Evolutionary conservation across 257 asterid genomes (phyloP), one percentile per base, ranked within the genome.

Genomic region (Nicotiana sylvestris): DNA sequence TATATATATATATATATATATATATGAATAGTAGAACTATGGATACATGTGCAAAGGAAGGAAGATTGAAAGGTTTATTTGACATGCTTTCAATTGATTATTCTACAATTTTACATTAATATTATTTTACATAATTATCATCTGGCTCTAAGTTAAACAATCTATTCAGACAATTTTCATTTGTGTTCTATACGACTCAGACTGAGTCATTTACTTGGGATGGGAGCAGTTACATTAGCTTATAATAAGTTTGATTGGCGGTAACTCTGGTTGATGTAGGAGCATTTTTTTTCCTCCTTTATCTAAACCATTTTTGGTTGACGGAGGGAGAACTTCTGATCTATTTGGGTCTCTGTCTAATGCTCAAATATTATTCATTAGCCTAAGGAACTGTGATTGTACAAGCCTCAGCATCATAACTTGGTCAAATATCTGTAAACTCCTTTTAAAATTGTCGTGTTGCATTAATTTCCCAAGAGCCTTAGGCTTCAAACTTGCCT

Each of bases 11-110:
- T 13, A 13, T 49, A 46, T 49, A 35, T 51, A 13, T 51, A 35
- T 3, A 51, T 49, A 2, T 15, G 46, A 51, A 15, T 0, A 15
- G 4, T 27, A 76, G 80, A 76, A 3, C 10, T 51, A 6, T 16
- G 65, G 60, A 27, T 35, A 51, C 29, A 76, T 51, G 3, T 74
- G 15, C 64, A 29, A 76, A 76, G 29, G 64, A 53, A 51, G 64
- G 17, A 29, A 60, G 79, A 15, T 74, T 76, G 9, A 76, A 51
- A 49, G 51, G 29, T 29, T 74, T 6, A 1, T 72, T 74, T 49
- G 80, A 29, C 80, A 49, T 74, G 62, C 62, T 74, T 74, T 27
- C 61, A 74, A 49, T 49, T 74, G 62, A 74, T 74, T 51, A 46
- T 74, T 0, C 27, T 74, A 74, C 80, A 49, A 49, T 74, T 49